Evolutionary conservation across 257 asterid genomes (phyloP).

Genomic region (Lantana camara): DNA sequence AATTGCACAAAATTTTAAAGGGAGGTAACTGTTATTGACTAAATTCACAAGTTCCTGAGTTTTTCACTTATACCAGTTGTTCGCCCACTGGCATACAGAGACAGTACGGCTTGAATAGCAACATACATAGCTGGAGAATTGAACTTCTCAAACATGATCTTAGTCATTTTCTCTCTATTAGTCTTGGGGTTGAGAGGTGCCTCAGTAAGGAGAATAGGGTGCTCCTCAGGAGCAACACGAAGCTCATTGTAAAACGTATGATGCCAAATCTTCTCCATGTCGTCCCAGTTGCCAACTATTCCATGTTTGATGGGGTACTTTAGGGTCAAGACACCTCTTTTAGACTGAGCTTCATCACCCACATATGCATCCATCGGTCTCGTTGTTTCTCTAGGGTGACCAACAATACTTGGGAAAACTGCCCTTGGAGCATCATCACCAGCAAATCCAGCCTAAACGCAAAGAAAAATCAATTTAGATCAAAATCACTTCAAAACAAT

Average conservation of each 20-base stretch:
- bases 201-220: too few relatives aligned
- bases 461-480: background rate
- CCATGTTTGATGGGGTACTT: slow-evolving; percentile 59
- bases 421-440: slow-evolving; percentile 49
- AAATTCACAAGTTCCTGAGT: background rate
- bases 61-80: slow-evolving; percentile 37
- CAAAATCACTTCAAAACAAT: background rate
- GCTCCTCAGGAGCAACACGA: too few relatives aligned
- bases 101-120: slow-evolving; percentile 45
- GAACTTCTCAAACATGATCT: slow-evolving; percentile 44
- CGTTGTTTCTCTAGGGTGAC: slow-evolving; percentile 40
- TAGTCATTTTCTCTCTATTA: slow-evolving; percentile 64
- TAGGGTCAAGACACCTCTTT: slow-evolving; percentile 40
- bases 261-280: too few relatives aligned
- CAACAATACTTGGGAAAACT: slow-evolving; percentile 43
- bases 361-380: slow-evolving; percentile 43
- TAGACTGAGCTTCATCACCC: slow-evolving; percentile 44
- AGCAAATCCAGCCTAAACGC: slow-evolving; percentile 40
- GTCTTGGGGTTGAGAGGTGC: slow-evolving; percentile 74
- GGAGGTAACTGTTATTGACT: too few relatives aligned
- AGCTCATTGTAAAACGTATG: too few relatives aligned
- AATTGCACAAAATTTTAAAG: too few relatives aligned
- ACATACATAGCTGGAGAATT: slow-evolving; percentile 44
- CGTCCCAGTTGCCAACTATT: slow-evolving; percentile 60
- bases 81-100: slow-evolving; percentile 53